Base-by-base conservation (phyloP, 208 protist species). In the Acanthamoeba royreba region DNA sequence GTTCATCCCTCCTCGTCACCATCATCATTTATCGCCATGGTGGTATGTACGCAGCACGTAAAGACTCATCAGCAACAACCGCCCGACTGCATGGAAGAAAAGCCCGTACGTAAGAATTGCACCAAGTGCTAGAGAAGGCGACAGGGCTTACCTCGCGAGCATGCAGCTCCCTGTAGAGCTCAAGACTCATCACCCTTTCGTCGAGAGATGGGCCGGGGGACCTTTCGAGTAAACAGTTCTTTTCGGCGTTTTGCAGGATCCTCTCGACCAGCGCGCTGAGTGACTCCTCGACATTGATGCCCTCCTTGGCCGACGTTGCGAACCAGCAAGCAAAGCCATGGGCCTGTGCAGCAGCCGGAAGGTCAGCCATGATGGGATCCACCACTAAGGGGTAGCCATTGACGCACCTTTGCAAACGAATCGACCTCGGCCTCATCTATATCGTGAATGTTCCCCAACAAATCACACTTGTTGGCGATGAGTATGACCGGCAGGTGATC, bases 241-340 rank as follows among this genome's bases (percentile, higher is more conserved):
- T 93, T 53, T 95, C 92, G 2, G 94, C 69, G 4, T 94, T 90
- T 4, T 95, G 40, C 35, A 95, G 58, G 53, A 95, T 58, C 25
- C 90, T 55, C 22, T 92, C 79, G n/a, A 81, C 87, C 3, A 95
- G 38, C 43, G 85, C 93, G 25, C 49, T 46, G 83, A 95, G 92
- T n/a, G 94, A 61, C n/a, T 95, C 85, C 52, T 95, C 88, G 40
- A 95, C 94, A 49, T 96, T 96, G 33, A 77, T 40, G 77, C 96
- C 66, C 17, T 19, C 79, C 17, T 49, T 31, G 15, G 95, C 95
- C n/a, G 95, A 96, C 13, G 95, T 96, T 46, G 55, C 55, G 46
- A 94, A 96, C 95, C 95, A 96, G 19, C 94, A 81, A 74, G 94
- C 92, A 89, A 96, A 96, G 42, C 81, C 63, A 43, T 96, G 19